phyloP scores from a whole-genome alignment of 2,329 filamentous ascomycete genomes.

The Aspergillus sp. region DNA sequence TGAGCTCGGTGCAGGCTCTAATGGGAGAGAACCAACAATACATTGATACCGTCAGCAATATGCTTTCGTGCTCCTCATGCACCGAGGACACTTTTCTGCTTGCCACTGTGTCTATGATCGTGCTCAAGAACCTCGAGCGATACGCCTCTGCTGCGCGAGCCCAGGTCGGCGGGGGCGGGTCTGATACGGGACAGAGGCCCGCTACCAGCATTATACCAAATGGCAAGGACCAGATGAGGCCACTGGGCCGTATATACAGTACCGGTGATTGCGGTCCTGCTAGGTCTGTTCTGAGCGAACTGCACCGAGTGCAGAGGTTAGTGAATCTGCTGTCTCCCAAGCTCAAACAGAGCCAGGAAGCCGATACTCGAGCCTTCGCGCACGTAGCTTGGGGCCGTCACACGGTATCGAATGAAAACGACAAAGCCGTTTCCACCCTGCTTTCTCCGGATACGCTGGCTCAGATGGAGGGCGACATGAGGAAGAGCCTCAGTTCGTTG shows the following conservation, averaged over 20 bases:
- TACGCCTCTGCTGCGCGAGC: conserved; percentile 28
- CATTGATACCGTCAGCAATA: conserved; percentile 28
- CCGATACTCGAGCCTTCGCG: neutral
- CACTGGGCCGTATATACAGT: neutral
- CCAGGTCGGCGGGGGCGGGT: neutral
- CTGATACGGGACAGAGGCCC: neutral
- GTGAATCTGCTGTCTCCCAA: neutral
- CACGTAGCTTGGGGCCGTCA: neutral
- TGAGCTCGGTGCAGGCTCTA: neutral
- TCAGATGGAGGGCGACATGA: neutral
- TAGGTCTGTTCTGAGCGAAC: neutral
- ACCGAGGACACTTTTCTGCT: conserved; percentile 34
- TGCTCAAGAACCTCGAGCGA: conserved; percentile 36
- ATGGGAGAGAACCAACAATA: conserved; percentile 25
- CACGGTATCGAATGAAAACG: neutral
- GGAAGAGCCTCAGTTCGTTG: neutral
- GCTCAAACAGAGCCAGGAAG: neutral
- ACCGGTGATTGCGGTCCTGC: neutral
- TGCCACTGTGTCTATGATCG: conserved; percentile 31
- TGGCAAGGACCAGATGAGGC: neutral
- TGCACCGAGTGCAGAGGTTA: neutral
- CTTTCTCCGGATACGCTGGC: neutral
- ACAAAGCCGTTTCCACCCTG: neutral
- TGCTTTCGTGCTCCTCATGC: conserved; percentile 34
- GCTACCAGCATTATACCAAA: neutral